Evolutionary conservation across 1,284 basidiomycete genomes (phyloP), one percentile per base, ranked within the genome.

Genomic region (Peniophora sp.): DNA sequence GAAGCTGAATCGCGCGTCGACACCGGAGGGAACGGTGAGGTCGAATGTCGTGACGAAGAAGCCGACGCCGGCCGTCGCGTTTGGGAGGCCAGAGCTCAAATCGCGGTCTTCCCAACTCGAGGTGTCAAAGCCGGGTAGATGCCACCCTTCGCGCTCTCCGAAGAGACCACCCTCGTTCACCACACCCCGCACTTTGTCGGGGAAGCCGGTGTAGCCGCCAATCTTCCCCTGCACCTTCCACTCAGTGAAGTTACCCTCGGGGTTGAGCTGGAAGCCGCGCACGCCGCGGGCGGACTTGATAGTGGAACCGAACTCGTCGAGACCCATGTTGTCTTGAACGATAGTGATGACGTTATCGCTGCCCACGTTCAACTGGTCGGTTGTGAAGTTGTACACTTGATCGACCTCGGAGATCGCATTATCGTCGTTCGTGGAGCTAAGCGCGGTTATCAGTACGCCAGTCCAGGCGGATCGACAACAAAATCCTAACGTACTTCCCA

Each of bases 161-260:
- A 79, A 85, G 8, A 90, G 72, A 3, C 89, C 90, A 14, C 89
- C 89, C 66, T 91, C 88, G 56, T 92, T 92, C 47, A 88, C 69
- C 14, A 88, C 59, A 42, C 82, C 81, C 34, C 88, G 76, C 9
- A 76, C 70, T 63, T 78, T 82, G 63, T 92, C 89, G 0, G 73
- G 83, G 68, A 73, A 89, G 54, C 79, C 67, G 0, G 68, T 78
- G 63, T 91, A 91, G 12, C 89, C 88, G 17, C 85, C 85, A 3
- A 83, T 58, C 62, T 91, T 92, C 36, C 89, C 89, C 66, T 90
- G 87, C 0, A 92, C 85, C 56, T 78, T 88, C 89, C 90, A 92
- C 6, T 72, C 68, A 2, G 71, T 70, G 60, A 88, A 86, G 17
- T 68, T 69, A 15, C 83, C 84, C 6, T 64, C 63, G n/a, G 37